Percentiles rank a stretch among this genome's conserved stretches.
These are phyloP conservation scores for Kodamaea fukazawae DNA, from an alignment of 805 yeast genomes.

Conservation along the genomic window DNA sequence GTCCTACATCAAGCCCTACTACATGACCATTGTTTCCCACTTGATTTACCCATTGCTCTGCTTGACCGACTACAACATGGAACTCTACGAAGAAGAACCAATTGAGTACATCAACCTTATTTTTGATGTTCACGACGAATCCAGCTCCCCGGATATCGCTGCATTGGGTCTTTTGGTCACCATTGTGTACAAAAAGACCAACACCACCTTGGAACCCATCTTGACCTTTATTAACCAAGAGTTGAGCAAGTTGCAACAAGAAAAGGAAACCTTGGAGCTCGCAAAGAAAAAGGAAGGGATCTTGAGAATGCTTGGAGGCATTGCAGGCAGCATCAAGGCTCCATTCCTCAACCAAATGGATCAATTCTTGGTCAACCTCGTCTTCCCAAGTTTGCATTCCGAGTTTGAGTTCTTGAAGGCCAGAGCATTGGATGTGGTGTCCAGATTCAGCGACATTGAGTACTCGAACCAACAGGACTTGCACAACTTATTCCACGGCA, in stretches of 20 bases:
- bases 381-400: conserved; percentile 70
- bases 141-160: conserved; percentile 70
- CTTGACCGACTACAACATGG: conserved; percentile 65
- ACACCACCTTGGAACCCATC: conserved; percentile 57
- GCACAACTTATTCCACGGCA: conserved; percentile 31
- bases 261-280: conserved; percentile 43
- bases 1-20: conserved; percentile 62
- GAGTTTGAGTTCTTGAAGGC: conserved; percentile 69
- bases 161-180: conserved; percentile 72
- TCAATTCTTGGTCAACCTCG: conserved; percentile 55
- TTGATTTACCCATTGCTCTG: conserved; percentile 75
- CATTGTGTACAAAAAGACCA: conserved; percentile 65
- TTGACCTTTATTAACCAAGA: conserved; percentile 57
- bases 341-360: conserved; percentile 67
- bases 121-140: conserved; percentile 54
- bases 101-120: conserved; percentile 78
- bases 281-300: conserved; percentile 73
- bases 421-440: conserved; percentile 63
- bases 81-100: conserved; percentile 81
- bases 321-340: conserved; percentile 61
- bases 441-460: conserved; percentile 61
- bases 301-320: conserved; percentile 71
- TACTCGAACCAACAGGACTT: conserved; percentile 35
- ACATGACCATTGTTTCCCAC: conserved; percentile 61
- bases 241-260: conserved; percentile 33